A percentile compares a stretch with the other conserved stretches of the same genome.
Evolutionary conservation across 495 filamentous ascomycete species (phyloP).

Genomic region (Penicillium coprophilum): DNA sequence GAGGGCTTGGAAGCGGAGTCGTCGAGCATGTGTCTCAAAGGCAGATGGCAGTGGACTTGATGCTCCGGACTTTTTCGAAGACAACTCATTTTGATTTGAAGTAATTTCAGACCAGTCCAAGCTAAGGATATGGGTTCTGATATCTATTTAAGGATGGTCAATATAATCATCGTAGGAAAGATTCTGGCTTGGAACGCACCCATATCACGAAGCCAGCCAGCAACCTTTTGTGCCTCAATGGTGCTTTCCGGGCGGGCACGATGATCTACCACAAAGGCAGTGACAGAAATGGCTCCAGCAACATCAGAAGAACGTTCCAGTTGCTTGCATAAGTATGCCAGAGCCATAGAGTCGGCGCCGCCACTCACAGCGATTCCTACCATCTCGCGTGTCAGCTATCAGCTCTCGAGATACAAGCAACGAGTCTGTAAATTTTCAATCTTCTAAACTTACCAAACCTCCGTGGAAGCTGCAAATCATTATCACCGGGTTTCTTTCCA

Average conservation of each 20-base stretch:
- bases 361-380: conserved; percentile 85
- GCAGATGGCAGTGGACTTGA: conserved; percentile 51
- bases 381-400: conserved; percentile 11
- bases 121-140: conserved; percentile 51
- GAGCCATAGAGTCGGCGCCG: conserved; percentile 93
- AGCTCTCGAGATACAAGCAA: conserved; percentile 13
- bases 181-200: conserved; percentile 27
- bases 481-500: not conserved
- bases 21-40: conserved; percentile 78
- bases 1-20: conserved; percentile 68
- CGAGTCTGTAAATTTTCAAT: not conserved
- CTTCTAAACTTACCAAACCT: conserved; percentile 6
- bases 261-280: conserved; percentile 79
- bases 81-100: conserved; percentile 9
- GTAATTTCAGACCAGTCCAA: conserved; percentile 46
- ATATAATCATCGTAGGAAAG: conserved; percentile 8
- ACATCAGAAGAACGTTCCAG: conserved; percentile 29
- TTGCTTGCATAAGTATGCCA: conserved; percentile 68
- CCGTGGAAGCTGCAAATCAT: conserved; percentile 9
- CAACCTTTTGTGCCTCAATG: conserved; percentile 64
- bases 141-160: conserved; percentile 37
- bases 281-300: conserved; percentile 43
- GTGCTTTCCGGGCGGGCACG: conserved; percentile 64
- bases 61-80: conserved; percentile 28
- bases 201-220: conserved; percentile 47